Evolutionary conservation across 306 rosid genomes (phyloP).

Genomic region (Cicer cuneatum): DNA sequence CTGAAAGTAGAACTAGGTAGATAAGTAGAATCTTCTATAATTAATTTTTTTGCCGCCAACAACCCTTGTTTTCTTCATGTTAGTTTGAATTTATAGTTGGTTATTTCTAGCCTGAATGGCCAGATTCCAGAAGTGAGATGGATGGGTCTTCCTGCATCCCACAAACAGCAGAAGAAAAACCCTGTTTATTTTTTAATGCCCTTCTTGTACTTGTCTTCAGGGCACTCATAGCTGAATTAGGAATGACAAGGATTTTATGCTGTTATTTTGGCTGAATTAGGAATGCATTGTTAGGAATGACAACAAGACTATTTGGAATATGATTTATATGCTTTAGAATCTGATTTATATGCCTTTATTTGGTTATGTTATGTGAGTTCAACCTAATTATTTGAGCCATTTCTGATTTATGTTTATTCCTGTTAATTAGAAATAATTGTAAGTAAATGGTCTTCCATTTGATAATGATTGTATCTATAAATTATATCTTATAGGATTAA

Average conservation of each 20-base stretch:
- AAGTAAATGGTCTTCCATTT: too few relatives aligned
- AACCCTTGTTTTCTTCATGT: background rate
- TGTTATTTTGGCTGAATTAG: background rate
- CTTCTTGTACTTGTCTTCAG: slow-evolving; percentile 10
- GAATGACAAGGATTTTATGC: background rate
- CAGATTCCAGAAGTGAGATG: slow-evolving; percentile 1
- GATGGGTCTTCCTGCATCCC: background rate
- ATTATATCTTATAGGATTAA: too few relatives aligned
- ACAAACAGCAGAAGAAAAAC: background rate
- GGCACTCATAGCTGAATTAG: background rate
- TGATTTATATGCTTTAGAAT: too few relatives aligned
- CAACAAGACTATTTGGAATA: background rate
- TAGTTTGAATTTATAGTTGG: background rate
- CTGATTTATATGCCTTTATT: too few relatives aligned
- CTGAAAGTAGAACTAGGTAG: slow-evolving; percentile 19
- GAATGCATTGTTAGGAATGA: slow-evolving; percentile 2
- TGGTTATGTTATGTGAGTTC: too few relatives aligned
- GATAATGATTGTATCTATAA: too few relatives aligned
- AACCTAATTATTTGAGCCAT: too few relatives aligned
- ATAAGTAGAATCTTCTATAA: background rate
- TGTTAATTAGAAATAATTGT: too few relatives aligned
- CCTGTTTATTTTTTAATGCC: background rate
- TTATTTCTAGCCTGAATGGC: background rate
- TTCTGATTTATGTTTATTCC: too few relatives aligned
- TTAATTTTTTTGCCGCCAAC: background rate